A percentile compares a stretch with the other conserved stretches of the same genome.
These are phyloP conservation scores for Pharnaceum exiguum DNA, from an alignment of 148 eudicot genomes.

Conservation along the genomic window DNA sequence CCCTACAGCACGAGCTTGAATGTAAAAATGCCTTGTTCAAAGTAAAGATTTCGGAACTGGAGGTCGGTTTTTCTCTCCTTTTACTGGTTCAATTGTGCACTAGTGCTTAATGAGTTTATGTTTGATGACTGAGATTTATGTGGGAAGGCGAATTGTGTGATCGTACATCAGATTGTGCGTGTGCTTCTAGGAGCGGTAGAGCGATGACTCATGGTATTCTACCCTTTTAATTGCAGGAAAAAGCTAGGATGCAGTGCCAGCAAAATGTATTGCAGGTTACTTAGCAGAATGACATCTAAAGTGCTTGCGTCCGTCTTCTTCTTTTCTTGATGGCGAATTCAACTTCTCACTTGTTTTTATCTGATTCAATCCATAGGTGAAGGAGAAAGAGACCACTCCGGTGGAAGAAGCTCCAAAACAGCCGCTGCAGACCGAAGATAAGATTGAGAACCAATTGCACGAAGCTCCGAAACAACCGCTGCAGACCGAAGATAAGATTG, in stretches of 20 bases:
- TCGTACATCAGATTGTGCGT: neutral
- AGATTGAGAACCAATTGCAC: neutral
- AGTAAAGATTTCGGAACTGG: slow-evolving; percentile 31
- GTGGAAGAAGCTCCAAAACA: neutral
- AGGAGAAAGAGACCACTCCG: slow-evolving; percentile 11
- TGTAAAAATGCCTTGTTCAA: slow-evolving; percentile 59
- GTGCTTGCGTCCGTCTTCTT: neutral
- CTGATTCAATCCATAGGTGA: neutral
- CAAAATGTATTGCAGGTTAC: neutral
- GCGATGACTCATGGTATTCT: neutral
- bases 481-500: slow-evolving; percentile 2
- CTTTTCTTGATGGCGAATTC: neutral
- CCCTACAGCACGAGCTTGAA: slow-evolving; percentile 48
- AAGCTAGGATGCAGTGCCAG: neutral
- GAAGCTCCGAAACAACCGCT: slow-evolving; percentile 3
- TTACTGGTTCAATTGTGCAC: neutral
- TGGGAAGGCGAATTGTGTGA: neutral
- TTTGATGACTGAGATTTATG: neutral
- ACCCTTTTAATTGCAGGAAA: neutral
- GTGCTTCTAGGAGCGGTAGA: too few species aligned
- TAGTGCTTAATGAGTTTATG: neutral
- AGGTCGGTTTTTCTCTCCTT: slow-evolving; percentile 28
- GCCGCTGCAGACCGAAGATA: neutral
- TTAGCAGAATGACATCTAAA: neutral
- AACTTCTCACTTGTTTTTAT: neutral